Conservation (phyloP, 2,329 filamentous ascomycete species). For the Aureobasidium sp. region DNA sequence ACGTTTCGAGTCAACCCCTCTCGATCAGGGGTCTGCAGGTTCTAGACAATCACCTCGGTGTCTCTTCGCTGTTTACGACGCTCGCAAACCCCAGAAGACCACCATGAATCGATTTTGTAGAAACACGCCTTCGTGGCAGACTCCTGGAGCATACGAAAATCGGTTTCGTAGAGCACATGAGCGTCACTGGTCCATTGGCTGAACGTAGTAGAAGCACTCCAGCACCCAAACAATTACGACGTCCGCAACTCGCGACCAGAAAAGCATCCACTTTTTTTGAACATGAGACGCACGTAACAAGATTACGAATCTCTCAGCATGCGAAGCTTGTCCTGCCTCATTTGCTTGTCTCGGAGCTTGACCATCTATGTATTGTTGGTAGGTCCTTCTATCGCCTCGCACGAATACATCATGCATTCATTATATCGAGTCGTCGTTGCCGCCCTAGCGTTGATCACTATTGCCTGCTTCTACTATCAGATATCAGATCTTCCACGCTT, state of each 20-base stretch:
- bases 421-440: not conserved
- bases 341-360: not conserved
- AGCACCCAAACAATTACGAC: not conserved
- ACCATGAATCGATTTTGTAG: not conserved
- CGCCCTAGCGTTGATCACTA: not conserved
- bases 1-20: not conserved
- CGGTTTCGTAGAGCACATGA: not conserved
- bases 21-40: not conserved
- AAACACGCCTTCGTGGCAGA: not conserved
- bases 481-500: not conserved
- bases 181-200: not conserved
- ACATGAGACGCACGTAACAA: not conserved
- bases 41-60: not conserved
- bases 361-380: not conserved
- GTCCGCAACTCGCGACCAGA: not conserved
- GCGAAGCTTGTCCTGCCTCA: not conserved
- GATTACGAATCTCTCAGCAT: not conserved
- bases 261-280: not conserved
- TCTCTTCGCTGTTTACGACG: not conserved
- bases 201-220: not conserved
- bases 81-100: not conserved
- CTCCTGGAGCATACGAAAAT: not conserved
- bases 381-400: not conserved
- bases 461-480: not conserved
- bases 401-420: not conserved